These are phyloP conservation scores for Simplicillium sp. DNA, from an alignment of 2,329 filamentous ascomycete genomes.

Conservation along the genomic window DNA sequence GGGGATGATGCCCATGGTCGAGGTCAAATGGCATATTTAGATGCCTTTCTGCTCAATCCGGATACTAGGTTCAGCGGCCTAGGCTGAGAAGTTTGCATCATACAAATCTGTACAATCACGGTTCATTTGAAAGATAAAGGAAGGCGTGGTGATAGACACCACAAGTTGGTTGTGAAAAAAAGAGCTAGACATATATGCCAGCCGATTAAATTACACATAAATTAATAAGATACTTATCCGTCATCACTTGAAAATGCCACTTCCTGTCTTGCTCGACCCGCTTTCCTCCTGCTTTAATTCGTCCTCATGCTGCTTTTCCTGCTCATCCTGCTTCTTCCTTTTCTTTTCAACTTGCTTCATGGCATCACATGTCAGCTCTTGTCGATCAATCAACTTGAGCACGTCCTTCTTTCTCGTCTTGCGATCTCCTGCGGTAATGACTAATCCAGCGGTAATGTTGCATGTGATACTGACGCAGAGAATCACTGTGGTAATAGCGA, in stretches of 20 bases:
- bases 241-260: too few species aligned
- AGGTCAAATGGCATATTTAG: slow-evolving; percentile 26
- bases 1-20: slow-evolving; percentile 23
- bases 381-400: slow-evolving; percentile 63
- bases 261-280: too few species aligned
- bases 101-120: too few species aligned
- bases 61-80: too few species aligned
- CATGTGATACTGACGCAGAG: slow-evolving; percentile 69
- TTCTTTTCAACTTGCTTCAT: slow-evolving; percentile 40
- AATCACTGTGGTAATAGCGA: slow-evolving; percentile 70
- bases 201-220: too few species aligned
- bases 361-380: slow-evolving; percentile 59
- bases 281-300: too few species aligned
- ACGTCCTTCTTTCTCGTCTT: slow-evolving; percentile 81
- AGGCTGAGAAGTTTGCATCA: too few species aligned
- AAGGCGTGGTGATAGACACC: too few species aligned
- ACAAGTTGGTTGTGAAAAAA: too few species aligned
- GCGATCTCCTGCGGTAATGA: slow-evolving; percentile 69
- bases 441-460: slow-evolving; percentile 66
- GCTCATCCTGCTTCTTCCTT: slow-evolving; percentile 21
- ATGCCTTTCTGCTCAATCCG: slow-evolving; percentile 25
- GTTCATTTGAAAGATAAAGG: too few species aligned
- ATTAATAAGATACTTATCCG: too few species aligned
- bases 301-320: slow-evolving; percentile 6
- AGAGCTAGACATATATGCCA: too few species aligned